Evolutionary conservation across 371 early-diverging fungal genomes (phyloP).

Genomic region (Zychaea mexicana): DNA sequence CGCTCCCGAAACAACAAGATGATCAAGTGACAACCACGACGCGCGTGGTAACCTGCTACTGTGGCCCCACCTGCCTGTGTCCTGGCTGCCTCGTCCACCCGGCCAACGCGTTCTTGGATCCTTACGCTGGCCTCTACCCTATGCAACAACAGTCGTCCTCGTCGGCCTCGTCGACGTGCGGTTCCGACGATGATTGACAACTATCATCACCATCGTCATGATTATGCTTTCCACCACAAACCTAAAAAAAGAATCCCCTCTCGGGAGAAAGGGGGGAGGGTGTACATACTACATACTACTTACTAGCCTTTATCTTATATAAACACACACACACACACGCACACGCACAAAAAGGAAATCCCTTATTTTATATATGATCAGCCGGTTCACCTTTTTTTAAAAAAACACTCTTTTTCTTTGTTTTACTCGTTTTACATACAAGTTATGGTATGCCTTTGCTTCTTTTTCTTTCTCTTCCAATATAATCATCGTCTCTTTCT

Average conservation of each 20-base stretch:
- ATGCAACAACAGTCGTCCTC: constrained; percentile 7
- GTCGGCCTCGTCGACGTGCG: constrained; percentile 9
- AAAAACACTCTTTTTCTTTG: background rate
- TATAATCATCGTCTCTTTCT: too few relatives aligned
- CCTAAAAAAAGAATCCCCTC: constrained; percentile 7
- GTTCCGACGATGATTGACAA: constrained; percentile 14
- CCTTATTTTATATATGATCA: constrained; percentile 2
- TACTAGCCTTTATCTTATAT: background rate
- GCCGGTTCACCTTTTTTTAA: background rate
- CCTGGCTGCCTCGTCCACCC: constrained; percentile 32
- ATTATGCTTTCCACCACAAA: constrained; percentile 1
- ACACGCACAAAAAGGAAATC: background rate
- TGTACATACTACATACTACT: background rate
- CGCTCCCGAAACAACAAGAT: constrained; percentile 23
- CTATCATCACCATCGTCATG: too few relatives aligned
- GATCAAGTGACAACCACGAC: constrained; percentile 13
- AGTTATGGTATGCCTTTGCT: background rate
- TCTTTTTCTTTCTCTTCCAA: background rate
- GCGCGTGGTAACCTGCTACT: constrained; percentile 30
- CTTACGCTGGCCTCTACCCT: constrained; percentile 19
- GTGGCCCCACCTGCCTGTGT: constrained; percentile 24
- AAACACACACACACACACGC: background rate
- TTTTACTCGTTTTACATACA: background rate
- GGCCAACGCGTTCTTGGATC: constrained; percentile 19
- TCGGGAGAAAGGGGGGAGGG: constrained; percentile 1